These are phyloP conservation scores for Asterionellopsis glacialis DNA, from an alignment of 108 stramenopile species.

Conservation along the genomic window DNA sequence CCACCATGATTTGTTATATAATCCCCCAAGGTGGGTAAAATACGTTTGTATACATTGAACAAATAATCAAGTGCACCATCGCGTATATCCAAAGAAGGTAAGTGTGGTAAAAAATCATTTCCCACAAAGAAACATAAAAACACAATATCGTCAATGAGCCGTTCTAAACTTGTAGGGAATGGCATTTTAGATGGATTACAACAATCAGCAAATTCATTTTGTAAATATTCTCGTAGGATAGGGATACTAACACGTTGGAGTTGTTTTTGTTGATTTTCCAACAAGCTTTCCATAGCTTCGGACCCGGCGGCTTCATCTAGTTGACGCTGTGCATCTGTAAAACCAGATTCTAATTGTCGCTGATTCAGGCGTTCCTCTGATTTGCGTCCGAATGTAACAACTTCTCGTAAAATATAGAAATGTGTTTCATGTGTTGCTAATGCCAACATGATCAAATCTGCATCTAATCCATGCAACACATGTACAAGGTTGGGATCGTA, in stretches of 20 bases:
- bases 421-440: slow-evolving; percentile 98
- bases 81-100: slow-evolving; percentile 92
- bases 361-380: slow-evolving; percentile 58
- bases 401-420: slow-evolving; percentile 95
- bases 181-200: slow-evolving; percentile 42
- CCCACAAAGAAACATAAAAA: slow-evolving; percentile 98
- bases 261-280: slow-evolving; percentile 75
- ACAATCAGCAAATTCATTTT: slow-evolving; percentile 73
- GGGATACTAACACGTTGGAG: slow-evolving; percentile 80
- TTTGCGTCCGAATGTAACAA: slow-evolving; percentile 85
- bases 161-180: slow-evolving; percentile 73
- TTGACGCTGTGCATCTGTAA: slow-evolving; percentile 55
- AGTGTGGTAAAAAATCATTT: slow-evolving; percentile 93
- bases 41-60: slow-evolving; percentile 85
- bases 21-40: slow-evolving; percentile 88
- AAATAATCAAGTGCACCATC: slow-evolving; percentile 91
- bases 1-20: slow-evolving; percentile 96
- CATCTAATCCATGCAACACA: slow-evolving; percentile 97
- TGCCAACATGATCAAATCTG: slow-evolving; percentile 99
- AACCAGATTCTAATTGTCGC: slow-evolving; percentile 67
- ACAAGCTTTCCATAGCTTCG: slow-evolving; percentile 55
- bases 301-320: slow-evolving; percentile 77
- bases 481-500: slow-evolving; percentile 96
- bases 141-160: slow-evolving; percentile 96
- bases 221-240: slow-evolving; percentile 93